These are phyloP conservation scores for Pichia manshurica DNA, from an alignment of 805 yeast species.

Conservation along the genomic window DNA sequence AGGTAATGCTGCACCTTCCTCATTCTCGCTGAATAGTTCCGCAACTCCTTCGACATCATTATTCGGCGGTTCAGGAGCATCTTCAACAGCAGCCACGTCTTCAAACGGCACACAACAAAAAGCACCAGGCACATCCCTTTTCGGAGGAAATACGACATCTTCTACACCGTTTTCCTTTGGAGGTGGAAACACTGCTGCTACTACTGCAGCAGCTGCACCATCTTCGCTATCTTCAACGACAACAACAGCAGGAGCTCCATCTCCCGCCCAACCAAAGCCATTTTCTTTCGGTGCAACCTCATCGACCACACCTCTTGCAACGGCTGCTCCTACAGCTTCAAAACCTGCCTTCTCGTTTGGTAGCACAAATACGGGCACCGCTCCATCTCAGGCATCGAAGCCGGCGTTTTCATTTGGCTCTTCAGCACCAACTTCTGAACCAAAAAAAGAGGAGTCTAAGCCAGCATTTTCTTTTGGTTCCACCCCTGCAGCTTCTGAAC, in stretches of 20 bases:
- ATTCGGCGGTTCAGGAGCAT: neutral
- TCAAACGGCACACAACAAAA: neutral
- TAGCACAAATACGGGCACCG: too few species aligned
- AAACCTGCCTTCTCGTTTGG: neutral
- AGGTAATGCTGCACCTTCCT: neutral
- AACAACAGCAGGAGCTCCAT: too few species aligned
- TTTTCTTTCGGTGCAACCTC: too few species aligned
- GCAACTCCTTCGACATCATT: neutral
- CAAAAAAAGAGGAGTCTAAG: too few species aligned
- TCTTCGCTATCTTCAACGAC: too few species aligned
- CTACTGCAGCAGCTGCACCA: too few species aligned
- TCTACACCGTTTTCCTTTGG: slow-evolving; percentile 4
- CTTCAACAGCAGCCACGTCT: neutral
- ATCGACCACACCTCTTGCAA: too few species aligned
- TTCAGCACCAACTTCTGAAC: neutral
- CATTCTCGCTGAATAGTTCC: neutral
- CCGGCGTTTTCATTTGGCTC: neutral
- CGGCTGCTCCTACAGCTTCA: neutral
- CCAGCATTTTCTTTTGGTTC: too few species aligned
- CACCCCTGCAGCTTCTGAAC: too few species aligned
- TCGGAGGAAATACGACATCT: slow-evolving; percentile 6
- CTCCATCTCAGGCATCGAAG: too few species aligned
- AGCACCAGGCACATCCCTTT: slow-evolving; percentile 4
- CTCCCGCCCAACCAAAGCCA: too few species aligned
- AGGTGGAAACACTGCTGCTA: too few species aligned